A percentile compares a stretch with the other conserved stretches of the same genome.
Conservation (phyloP, 768 basidiomycete genomes). For the Chalciporus chontae region DNA sequence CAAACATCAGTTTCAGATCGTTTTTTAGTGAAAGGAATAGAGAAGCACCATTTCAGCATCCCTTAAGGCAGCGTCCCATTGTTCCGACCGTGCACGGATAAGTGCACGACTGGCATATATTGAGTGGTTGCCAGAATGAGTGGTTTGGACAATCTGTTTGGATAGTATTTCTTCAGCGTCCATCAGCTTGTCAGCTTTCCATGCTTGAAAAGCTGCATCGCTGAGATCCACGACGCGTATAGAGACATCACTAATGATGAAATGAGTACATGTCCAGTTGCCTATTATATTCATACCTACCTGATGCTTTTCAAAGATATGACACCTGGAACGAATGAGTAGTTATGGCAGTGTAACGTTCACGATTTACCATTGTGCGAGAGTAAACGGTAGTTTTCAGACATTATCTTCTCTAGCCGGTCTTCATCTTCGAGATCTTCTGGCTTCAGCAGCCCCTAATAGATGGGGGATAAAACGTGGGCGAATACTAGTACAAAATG, state of each 20-base stretch:
- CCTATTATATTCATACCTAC: not conserved
- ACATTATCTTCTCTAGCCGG: not conserved
- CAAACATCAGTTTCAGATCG: not conserved
- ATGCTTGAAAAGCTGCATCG: conserved; percentile 1
- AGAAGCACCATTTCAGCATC: conserved; percentile 9
- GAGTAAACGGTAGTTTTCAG: conserved; percentile 9
- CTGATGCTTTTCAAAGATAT: conserved; percentile 2
- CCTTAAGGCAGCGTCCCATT: not conserved
- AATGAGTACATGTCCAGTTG: too few species aligned
- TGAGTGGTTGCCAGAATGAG: not conserved
- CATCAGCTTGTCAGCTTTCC: conserved; percentile 3
- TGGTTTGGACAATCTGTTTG: not conserved
- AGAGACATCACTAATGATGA: not conserved
- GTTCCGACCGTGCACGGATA: not conserved
- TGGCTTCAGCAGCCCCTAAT: conserved; percentile 5
- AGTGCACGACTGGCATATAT: not conserved
- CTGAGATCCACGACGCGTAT: not conserved
- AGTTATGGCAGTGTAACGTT: too few species aligned
- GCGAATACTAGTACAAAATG: not conserved
- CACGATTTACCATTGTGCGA: conserved; percentile 2
- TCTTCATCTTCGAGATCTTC: conserved; percentile 3
- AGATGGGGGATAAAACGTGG: not conserved
- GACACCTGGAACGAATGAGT: conserved; percentile 1
- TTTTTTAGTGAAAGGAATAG: not conserved
- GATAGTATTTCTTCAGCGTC: conserved; percentile 12